phyloP scores from a whole-genome alignment of 2,329 filamentous ascomycete species.

The Didymella segeticola region DNA sequence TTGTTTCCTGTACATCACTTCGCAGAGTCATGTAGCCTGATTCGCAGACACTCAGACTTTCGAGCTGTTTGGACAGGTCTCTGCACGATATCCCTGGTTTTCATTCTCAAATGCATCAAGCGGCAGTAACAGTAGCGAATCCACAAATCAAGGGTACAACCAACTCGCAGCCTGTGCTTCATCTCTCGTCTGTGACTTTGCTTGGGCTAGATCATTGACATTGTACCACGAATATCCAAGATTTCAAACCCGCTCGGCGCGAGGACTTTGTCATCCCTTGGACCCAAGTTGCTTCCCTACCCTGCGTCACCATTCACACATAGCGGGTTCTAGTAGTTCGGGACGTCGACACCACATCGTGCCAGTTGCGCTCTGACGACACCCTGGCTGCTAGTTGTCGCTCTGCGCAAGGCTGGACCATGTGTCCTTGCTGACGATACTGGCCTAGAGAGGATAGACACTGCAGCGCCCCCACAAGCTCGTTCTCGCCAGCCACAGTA shows the following conservation, averaged over 20 bases:
- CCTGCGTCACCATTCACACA: slow-evolving; percentile 5
- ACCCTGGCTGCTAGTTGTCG: background rate
- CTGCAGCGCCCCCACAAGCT: slow-evolving; percentile 5
- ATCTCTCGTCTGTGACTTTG: background rate
- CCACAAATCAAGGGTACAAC: slow-evolving; percentile 5
- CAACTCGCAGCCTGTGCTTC: background rate
- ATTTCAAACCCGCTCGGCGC: background rate
- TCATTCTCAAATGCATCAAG: slow-evolving; percentile 21
- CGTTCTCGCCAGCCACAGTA: slow-evolving; percentile 14
- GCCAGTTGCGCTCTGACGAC: slow-evolving; percentile 1
- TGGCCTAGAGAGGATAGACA: background rate
- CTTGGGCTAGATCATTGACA: background rate
- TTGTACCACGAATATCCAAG: background rate
- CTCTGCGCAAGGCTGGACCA: slow-evolving; percentile 2
- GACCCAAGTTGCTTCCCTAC: background rate
- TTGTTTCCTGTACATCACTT: slow-evolving; percentile 31
- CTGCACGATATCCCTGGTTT: slow-evolving; percentile 28
- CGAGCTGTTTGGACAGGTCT: slow-evolving; percentile 25
- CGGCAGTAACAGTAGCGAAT: slow-evolving; percentile 4
- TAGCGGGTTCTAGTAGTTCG: background rate
- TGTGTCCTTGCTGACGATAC: slow-evolving; percentile 6
- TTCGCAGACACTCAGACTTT: slow-evolving; percentile 18
- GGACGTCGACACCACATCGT: slow-evolving; percentile 1
- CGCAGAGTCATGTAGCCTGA: slow-evolving; percentile 29
- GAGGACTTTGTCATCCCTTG: background rate